Evolutionary conservation across 2,329 filamentous ascomycete species (phyloP), one percentile per base, ranked within the genome.

Genomic region (Phialemoniopsis sp.): DNA sequence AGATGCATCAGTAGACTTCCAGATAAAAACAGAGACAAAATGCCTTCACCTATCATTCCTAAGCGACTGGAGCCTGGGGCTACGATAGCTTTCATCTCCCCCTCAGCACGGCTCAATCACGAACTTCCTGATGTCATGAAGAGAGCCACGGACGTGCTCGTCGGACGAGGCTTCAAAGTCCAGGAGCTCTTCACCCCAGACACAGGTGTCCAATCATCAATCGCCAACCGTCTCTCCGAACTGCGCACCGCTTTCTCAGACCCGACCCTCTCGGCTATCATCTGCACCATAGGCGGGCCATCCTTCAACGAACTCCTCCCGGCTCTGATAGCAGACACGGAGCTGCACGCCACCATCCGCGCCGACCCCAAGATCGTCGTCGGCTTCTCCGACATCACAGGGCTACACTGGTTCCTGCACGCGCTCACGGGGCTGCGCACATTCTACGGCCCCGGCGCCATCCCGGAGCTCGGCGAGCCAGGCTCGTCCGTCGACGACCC

Each of bases 361-460:
- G 45, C 44, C 3, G 53, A 62, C 34, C 66, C 65, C 28, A 69
- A 68, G 52, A 55, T 69, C 15, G 53, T 69, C 2, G 57, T 68
- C 13, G 66, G 66, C 2, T 66, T 56, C 40, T 66, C 62, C 2
- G 66, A 69, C 40, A 67, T 67, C 38, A 64, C 62, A 1, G 55
- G 58, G 26, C 40, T 69, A 29, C 66, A 69, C 49, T 69, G 66
- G 66, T 59, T 62, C 36, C 48, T 69, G 28, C 43, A 63, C 42
- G 57, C 56, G 2, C 18, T 53, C 10, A 53, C 60, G 1, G 66
- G 66, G 1, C 49, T 69, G 29, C 61, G 64, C 31, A 68, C 65
- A 5, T 69, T 68, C 38, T 69, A 69, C 48, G 66, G 66, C 0
- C 66, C 66, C 3, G 55, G 59, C 4, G 49, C 58, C 3, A 55